Evolutionary conservation across 2,329 filamentous ascomycete genomes (phyloP).

Genomic region (Cryphonectria japonica): DNA sequence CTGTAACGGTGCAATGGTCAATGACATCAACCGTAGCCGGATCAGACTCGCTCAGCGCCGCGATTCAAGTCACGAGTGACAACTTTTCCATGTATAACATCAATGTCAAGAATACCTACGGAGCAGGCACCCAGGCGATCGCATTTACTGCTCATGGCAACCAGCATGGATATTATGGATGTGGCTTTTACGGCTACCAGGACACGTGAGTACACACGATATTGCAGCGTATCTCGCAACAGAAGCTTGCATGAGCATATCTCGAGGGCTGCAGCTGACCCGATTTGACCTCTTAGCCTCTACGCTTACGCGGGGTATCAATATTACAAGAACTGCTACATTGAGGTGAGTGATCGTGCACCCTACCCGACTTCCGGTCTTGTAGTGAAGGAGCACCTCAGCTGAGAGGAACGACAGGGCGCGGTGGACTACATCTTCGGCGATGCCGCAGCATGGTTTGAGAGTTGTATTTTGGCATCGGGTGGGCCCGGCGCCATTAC

Average conservation of each 20-base stretch:
- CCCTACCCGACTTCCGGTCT: background rate
- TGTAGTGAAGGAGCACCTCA: background rate
- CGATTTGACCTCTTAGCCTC: slow-evolving; percentile 21
- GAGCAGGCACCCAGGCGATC: slow-evolving; percentile 40
- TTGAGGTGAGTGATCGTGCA: slow-evolving; percentile 16
- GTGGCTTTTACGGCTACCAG: slow-evolving; percentile 40
- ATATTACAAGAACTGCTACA: slow-evolving; percentile 30
- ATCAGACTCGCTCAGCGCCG: slow-evolving; percentile 38
- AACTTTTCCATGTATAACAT: slow-evolving; percentile 42
- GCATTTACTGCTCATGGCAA: slow-evolving; percentile 37
- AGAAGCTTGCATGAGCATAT: background rate
- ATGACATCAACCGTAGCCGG: slow-evolving; percentile 38
- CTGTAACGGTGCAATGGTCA: slow-evolving; percentile 39
- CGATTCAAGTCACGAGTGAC: slow-evolving; percentile 36
- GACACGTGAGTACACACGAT: slow-evolving; percentile 35
- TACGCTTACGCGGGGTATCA: slow-evolving; percentile 40
- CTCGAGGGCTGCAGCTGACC: background rate
- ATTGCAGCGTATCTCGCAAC: background rate
- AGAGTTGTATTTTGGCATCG: slow-evolving; percentile 39
- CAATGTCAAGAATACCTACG: slow-evolving; percentile 41
- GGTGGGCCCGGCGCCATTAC: slow-evolving; percentile 40
- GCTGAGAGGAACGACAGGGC: slow-evolving; percentile 26
- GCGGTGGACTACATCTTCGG: slow-evolving; percentile 43
- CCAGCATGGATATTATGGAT: slow-evolving; percentile 40
- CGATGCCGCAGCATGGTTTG: slow-evolving; percentile 35